Conservation (phyloP, 805 yeast genomes). For the Kodamaea jinghongensis region DNA sequence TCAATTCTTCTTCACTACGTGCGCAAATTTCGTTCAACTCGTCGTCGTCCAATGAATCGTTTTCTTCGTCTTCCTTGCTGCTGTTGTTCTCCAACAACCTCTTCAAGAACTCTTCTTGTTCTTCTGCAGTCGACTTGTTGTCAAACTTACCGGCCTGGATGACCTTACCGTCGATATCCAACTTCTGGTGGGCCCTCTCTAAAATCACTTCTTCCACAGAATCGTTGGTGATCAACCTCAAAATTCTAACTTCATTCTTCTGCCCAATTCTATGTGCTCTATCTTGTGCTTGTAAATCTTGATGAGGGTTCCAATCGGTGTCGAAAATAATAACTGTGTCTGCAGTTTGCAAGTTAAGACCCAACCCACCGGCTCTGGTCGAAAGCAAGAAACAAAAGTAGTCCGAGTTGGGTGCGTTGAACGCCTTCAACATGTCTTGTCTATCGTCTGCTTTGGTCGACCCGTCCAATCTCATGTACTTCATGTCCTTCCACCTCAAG, state of each 20-base stretch:
- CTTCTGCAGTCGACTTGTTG: constrained; percentile 82
- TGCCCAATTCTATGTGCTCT: constrained; percentile 90
- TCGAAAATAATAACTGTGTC: constrained; percentile 85
- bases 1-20: constrained; percentile 60
- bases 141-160: constrained; percentile 91
- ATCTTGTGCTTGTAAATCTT: constrained; percentile 88
- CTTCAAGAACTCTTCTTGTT: constrained; percentile 77
- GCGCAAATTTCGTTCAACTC: constrained; percentile 73
- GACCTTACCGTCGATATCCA: constrained; percentile 85
- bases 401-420: constrained; percentile 74
- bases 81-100: constrained; percentile 70
- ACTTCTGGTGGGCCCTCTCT: constrained; percentile 78
- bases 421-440: constrained; percentile 66
- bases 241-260: constrained; percentile 80
- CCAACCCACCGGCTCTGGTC: constrained; percentile 88
- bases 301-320: constrained; percentile 91
- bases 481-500: constrained; percentile 60
- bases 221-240: constrained; percentile 75
- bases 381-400: constrained; percentile 77
- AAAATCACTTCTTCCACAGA: constrained; percentile 81
- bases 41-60: constrained; percentile 56
- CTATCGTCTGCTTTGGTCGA: constrained; percentile 82
- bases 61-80: constrained; percentile 53
- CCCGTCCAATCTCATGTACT: constrained; percentile 79
- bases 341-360: constrained; percentile 82